These are phyloP conservation scores for Dimargaris cristalligena DNA, from an alignment of 192 early-diverging fungal genomes.

Conservation along the genomic window DNA sequence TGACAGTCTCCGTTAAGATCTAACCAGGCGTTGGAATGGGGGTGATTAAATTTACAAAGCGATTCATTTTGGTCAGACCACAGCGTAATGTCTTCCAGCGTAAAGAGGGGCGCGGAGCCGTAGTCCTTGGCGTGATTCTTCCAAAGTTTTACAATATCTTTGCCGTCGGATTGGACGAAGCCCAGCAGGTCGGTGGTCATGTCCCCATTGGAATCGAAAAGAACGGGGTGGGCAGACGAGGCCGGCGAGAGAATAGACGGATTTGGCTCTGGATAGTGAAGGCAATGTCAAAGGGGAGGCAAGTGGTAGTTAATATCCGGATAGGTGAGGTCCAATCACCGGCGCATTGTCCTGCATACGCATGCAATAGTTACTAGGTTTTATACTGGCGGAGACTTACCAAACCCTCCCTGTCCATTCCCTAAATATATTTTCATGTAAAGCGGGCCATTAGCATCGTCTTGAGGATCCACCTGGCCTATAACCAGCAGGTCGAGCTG, in stretches of 20 bases:
- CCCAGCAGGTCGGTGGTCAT: constrained; percentile 45
- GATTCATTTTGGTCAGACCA: constrained; percentile 11
- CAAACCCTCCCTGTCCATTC: constrained; percentile 43
- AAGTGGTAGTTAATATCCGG: constrained; percentile 16
- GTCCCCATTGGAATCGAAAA: constrained; percentile 40
- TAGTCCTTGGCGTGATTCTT: constrained; percentile 5
- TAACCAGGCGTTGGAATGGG: constrained; percentile 86
- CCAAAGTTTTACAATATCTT: constrained; percentile 8
- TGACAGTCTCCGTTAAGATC: constrained; percentile 88
- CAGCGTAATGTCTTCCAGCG: constrained; percentile 15
- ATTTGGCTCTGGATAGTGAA: not conserved
- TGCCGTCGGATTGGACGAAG: constrained; percentile 18
- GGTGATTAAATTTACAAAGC: constrained; percentile 48
- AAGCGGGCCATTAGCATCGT: constrained; percentile 21
- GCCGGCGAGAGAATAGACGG: constrained; percentile 15
- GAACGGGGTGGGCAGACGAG: constrained; percentile 32
- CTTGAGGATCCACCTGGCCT: constrained; percentile 30
- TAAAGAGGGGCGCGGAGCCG: constrained; percentile 13
- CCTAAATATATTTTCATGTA: constrained; percentile 58
- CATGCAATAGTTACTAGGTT: constrained; percentile 13
- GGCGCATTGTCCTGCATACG: constrained; percentile 21
- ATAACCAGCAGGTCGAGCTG: constrained; percentile 68
- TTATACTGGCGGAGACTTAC: constrained; percentile 19
- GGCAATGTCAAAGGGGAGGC: too few relatives aligned
- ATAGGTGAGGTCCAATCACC: constrained; percentile 15